phyloP scores from a whole-genome alignment of 345 rosid species.

The Litchi chinensis region DNA sequence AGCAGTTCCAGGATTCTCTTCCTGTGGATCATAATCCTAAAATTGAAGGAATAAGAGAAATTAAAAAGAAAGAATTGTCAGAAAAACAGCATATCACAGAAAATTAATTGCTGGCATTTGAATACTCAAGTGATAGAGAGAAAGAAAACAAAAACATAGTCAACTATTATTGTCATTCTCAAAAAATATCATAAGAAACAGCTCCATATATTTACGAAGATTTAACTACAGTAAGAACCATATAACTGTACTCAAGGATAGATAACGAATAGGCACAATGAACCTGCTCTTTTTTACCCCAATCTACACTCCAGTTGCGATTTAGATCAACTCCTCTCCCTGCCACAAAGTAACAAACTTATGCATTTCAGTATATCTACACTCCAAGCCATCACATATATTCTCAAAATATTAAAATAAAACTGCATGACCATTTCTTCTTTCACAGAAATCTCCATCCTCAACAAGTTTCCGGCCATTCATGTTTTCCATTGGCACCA shows the following conservation, averaged over 20 bases:
- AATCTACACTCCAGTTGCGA: constrained; percentile 97
- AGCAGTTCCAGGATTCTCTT: constrained; percentile 95
- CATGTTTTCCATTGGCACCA: constrained; percentile 91
- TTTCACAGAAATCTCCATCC: constrained; percentile 91
- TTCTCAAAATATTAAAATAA: constrained; percentile 14
- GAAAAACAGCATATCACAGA: neutral
- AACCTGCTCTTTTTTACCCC: constrained; percentile 99
- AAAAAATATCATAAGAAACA: constrained; percentile 1
- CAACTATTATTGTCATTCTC: neutral
- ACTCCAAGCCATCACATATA: constrained; percentile 6
- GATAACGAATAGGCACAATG: constrained; percentile 7
- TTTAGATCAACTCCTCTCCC: constrained; percentile 99
- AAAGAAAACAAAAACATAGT: neutral
- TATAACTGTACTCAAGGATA: neutral
- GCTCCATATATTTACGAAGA: neutral
- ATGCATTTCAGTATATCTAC: constrained; percentile 17
- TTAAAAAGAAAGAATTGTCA: constrained; percentile 9
- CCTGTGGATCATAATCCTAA: constrained; percentile 97
- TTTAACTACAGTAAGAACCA: neutral
- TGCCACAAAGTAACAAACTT: constrained; percentile 31
- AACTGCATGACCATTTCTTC: constrained; percentile 72
- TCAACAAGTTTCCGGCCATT: constrained; percentile 96
- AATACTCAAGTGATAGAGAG: neutral
- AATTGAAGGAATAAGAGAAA: constrained; percentile 16
- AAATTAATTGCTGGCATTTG: neutral